phyloP scores from a whole-genome alignment of 192 early-diverging fungal species.

The Coemansia sp. region DNA sequence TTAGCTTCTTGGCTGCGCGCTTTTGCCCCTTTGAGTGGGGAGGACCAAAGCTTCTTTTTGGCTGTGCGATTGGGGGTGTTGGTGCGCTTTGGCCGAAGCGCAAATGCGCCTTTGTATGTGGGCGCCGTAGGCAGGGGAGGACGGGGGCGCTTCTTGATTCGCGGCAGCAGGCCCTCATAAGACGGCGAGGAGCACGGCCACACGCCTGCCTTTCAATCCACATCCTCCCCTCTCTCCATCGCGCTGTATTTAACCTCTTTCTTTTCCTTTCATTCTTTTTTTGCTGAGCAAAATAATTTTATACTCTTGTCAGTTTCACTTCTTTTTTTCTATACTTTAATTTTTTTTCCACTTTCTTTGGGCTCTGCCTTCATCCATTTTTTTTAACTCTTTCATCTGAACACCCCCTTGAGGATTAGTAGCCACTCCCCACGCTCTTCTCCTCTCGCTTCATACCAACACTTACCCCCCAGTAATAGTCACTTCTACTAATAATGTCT shows the following conservation, averaged over 20 bases:
- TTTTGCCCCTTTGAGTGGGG: neutral
- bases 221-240: neutral
- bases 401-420: neutral
- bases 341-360: constrained; percentile 12
- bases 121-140: constrained; percentile 7
- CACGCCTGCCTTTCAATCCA: constrained; percentile 8
- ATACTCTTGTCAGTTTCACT: constrained; percentile 25
- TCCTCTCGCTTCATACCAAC: neutral
- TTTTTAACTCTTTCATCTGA: constrained; percentile 6
- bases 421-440: neutral
- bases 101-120: constrained; percentile 5
- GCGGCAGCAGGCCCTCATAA: constrained; percentile 10
- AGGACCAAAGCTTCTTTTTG: constrained; percentile 4
- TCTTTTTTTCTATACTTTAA: constrained; percentile 13
- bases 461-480: constrained; percentile 21
- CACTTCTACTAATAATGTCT: constrained; percentile 12
- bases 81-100: constrained; percentile 6
- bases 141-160: constrained; percentile 11
- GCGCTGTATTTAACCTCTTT: constrained; percentile 30
- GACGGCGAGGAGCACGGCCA: constrained; percentile 6
- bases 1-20: constrained; percentile 7
- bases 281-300: constrained; percentile 57
- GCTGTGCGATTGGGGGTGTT: neutral
- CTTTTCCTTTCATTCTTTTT: constrained; percentile 32
- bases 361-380: constrained; percentile 9